phyloP scores from a whole-genome alignment of 2,329 filamentous ascomycete genomes.

The Trichoderma guizhouense region DNA sequence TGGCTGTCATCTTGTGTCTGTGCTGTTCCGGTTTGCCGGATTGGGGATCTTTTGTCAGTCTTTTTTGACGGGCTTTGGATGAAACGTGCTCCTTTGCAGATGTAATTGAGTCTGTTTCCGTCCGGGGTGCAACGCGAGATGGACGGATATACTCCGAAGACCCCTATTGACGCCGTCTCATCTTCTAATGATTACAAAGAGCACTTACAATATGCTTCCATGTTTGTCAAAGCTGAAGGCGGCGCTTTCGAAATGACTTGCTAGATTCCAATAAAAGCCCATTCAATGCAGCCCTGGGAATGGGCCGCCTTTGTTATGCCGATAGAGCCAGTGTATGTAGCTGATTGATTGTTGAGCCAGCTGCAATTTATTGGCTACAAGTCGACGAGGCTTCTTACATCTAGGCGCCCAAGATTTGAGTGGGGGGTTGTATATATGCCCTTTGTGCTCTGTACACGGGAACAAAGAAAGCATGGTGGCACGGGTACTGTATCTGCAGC shows the following conservation, averaged over 20 bases:
- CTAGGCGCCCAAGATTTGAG: background rate
- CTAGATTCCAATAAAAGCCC: background rate
- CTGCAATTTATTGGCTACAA: slow-evolving; percentile 7
- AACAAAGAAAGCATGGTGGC: background rate
- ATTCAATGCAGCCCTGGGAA: background rate
- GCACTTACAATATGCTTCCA: background rate
- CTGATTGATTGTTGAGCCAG: background rate
- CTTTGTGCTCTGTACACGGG: background rate
- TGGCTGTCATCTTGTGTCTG: background rate
- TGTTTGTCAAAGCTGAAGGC: background rate
- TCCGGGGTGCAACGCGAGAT: background rate
- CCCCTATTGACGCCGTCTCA: background rate
- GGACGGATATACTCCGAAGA: background rate
- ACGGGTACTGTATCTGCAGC: background rate
- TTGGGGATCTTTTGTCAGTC: background rate
- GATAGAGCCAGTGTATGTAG: background rate
- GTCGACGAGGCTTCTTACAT: background rate
- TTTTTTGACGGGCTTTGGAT: background rate
- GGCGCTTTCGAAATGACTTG: background rate
- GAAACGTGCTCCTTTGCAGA: background rate
- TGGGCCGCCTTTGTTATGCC: background rate
- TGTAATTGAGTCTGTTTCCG: background rate
- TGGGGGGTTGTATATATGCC: background rate
- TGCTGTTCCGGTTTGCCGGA: background rate
- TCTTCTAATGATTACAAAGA: background rate